Evolutionary conservation across 1,284 basidiomycete species (phyloP), one percentile per base, ranked within the genome.

Genomic region (Trametes pubescens): DNA sequence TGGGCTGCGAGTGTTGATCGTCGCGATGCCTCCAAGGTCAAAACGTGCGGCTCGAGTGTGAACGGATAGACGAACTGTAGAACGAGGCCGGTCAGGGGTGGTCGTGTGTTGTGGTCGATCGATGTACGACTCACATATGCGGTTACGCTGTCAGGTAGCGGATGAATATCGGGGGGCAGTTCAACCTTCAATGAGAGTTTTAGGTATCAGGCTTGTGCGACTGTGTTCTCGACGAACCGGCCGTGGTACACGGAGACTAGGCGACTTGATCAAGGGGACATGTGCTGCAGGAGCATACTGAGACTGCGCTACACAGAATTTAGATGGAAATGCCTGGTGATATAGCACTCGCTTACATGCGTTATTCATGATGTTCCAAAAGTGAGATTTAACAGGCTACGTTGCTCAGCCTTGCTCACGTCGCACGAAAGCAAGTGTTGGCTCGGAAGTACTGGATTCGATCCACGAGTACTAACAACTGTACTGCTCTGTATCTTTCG

Each of bases 51-150:
- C 73, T 98, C 95, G 57, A 98, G 84, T 0, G 94, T 92, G 80
- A 94, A 96, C 2, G 95, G 95, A 73, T 98, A 97, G 40, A 93
- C 95, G 71, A 97, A 97, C 95, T 98, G 73, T 38, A 24, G 9
- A 3, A n/a, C 3, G 26, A 34, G 38, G 29, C 26, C 10, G 21
- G 48, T 44, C 32, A 52, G 26, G 38, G 7, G 21, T n/a, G 4
- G 29, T 4, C 18, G 26, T 51, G 34, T 22, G 13, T 16, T 47
- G 5, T 26, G 29, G 29, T 32, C 24, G 34, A 43, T 10, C 14
- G 47, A 48, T 10, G 47, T 16, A 24, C 47, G 3, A 77, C 91
- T 74, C 75, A 95, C 95, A 74, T 97, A 98, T 68, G 92, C 86
- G 4, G 88, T 90, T 11, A 98, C 90, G 58, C 92, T 92, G 29